Base-by-base conservation (phyloP, 1,284 basidiomycete genomes). In the Mycosarcoma maydis region DNA sequence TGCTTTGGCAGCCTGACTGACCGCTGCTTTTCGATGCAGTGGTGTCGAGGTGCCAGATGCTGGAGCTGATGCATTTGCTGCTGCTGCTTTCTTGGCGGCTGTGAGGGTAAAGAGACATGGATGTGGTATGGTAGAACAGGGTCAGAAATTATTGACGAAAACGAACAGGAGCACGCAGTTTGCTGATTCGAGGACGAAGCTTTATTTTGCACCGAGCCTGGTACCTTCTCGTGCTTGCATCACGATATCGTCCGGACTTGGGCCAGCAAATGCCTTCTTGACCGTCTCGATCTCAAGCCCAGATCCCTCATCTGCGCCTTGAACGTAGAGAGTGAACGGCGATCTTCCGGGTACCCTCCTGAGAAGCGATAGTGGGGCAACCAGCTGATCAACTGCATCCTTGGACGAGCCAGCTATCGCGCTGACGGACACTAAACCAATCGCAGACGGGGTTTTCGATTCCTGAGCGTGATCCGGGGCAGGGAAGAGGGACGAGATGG, bases 181-280 rank as follows among this genome's bases (percentile, higher is more conserved):
- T 30, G 37, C 37, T 11, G 20, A 6, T 19, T 10, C 11, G 47
- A 14, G 36, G 19, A 17, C 38, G 3, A 9, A 20, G 16, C 16
- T 36, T 59, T 44, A 62, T 36, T 61, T 57, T 14, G 58, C 56
- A 20, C 61, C 73, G 24, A 80, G 68, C 13, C 78, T 81, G 7
- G 92, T 91, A 41, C 90, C 90, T 50, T 86, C 87, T 30, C 92
- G 87, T 32, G 92, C 91, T 67, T 87, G 87, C 77, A 90, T 84
- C 13, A 94, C 88, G 53, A 90, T 83, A 75, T 94, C 92, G 72
- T 94, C 92, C 11, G 92, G 92, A 78, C 92, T 94, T n/a, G 90
- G 91, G 22, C 85, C 85, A 61, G 91, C 87, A 73, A 93, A 93
- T 8, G 87, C 84, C 16, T 61, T 64, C 16, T 55, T 55, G 27